These are phyloP conservation scores for Scleroderma citrinum DNA, from an alignment of 768 basidiomycete genomes.

Conservation along the genomic window DNA sequence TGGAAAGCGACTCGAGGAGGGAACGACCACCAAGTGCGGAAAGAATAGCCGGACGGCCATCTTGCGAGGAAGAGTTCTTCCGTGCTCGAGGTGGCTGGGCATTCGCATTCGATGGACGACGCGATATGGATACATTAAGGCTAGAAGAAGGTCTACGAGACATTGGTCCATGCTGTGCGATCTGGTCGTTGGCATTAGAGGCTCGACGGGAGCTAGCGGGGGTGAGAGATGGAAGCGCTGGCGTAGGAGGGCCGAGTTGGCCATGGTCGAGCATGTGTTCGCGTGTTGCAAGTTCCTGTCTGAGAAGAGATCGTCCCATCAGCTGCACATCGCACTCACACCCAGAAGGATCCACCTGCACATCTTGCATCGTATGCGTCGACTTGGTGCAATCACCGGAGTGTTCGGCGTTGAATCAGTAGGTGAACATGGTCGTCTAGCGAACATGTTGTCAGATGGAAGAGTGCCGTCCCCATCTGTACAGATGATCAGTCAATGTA, in stretches of 20 bases:
- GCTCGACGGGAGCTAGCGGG: slow-evolving; percentile 44
- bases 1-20: slow-evolving; percentile 39
- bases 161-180: slow-evolving; percentile 5
- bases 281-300: slow-evolving; percentile 81
- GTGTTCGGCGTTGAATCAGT: slow-evolving; percentile 56
- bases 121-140: slow-evolving; percentile 26
- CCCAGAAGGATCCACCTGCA: slow-evolving; percentile 52
- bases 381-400: slow-evolving; percentile 45
- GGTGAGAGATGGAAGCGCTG: slow-evolving; percentile 37
- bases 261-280: slow-evolving; percentile 94
- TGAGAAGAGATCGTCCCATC: slow-evolving; percentile 17
- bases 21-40: slow-evolving; percentile 24
- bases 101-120: slow-evolving; percentile 21
- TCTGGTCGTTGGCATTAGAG: slow-evolving; percentile 21
- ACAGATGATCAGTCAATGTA: slow-evolving; percentile 4
- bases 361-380: slow-evolving; percentile 87
- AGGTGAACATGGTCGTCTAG: slow-evolving; percentile 63
- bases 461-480: slow-evolving; percentile 70
- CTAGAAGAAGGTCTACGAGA: slow-evolving; percentile 18
- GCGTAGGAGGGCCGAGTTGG: slow-evolving; percentile 66
- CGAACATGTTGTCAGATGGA: slow-evolving; percentile 68
- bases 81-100: slow-evolving; percentile 15
- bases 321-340: neutral
- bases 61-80: slow-evolving; percentile 16
- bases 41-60: slow-evolving; percentile 18